These are phyloP conservation scores for Cystofilobasidium macerans DNA, from an alignment of 768 basidiomycete genomes.

Conservation along the genomic window DNA sequence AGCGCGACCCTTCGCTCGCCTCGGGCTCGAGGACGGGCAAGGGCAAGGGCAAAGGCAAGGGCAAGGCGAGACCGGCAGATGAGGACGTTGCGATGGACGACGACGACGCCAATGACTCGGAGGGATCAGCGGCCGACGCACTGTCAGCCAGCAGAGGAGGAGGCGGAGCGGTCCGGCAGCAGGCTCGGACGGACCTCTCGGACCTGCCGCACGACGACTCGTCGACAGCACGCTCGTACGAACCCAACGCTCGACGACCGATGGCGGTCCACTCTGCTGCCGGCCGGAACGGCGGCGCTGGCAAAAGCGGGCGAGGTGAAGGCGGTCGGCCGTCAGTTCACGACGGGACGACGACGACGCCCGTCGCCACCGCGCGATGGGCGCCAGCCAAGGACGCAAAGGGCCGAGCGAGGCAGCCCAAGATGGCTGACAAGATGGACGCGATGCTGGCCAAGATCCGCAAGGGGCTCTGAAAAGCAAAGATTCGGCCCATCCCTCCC, in stretches of 20 bases:
- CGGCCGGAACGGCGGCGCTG: neutral
- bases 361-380: neutral
- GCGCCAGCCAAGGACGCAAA: slow-evolving; percentile 10
- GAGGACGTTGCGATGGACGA: neutral
- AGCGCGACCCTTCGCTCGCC: neutral
- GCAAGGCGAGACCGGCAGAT: neutral
- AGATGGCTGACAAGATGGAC: slow-evolving; percentile 24
- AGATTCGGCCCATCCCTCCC: too few species aligned
- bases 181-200: neutral
- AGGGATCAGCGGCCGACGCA: neutral
- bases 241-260: neutral
- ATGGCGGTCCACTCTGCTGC: neutral
- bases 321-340: too few species aligned
- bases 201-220: too few species aligned
- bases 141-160: neutral
- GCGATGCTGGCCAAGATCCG: slow-evolving; percentile 23
- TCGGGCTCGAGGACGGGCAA: neutral
- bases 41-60: neutral
- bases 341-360: neutral
- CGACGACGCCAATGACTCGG: slow-evolving; percentile 3
- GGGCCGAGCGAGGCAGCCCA: slow-evolving; percentile 19
- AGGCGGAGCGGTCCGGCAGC: too few species aligned
- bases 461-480: slow-evolving; percentile 15
- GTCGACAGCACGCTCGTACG: neutral
- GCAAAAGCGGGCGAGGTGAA: neutral